These are phyloP conservation scores for Grosmannia serpens DNA, from an alignment of 2,329 filamentous ascomycete species.

Conservation along the genomic window DNA sequence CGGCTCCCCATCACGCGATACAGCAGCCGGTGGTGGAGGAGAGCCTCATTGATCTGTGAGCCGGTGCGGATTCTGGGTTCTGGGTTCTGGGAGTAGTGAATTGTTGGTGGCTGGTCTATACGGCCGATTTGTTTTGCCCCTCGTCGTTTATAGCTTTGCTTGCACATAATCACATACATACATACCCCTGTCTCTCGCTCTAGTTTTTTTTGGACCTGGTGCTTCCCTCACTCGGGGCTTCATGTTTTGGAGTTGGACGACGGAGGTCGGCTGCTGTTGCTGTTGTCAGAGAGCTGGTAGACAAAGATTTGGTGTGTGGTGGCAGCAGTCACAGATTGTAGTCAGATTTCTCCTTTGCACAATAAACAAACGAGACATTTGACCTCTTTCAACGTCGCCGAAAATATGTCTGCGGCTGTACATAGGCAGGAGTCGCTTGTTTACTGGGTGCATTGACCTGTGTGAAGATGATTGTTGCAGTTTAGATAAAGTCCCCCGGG, in stretches of 20 bases:
- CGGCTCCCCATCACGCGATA: conserved; percentile 51
- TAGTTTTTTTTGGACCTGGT: background rate
- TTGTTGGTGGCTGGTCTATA: background rate
- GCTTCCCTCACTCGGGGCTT: background rate
- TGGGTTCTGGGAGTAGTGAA: background rate
- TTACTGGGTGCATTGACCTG: no score
- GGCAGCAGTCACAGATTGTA: background rate
- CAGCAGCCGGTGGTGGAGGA: conserved; percentile 55
- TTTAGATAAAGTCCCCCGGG: no score
- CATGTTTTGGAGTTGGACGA: background rate
- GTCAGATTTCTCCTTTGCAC: no score
- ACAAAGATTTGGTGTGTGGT: background rate
- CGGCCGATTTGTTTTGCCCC: background rate
- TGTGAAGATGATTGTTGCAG: no score
- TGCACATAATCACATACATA: background rate
- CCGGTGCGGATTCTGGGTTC: background rate
- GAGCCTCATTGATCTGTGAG: conserved; percentile 60
- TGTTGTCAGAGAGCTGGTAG: background rate
- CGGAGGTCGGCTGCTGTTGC: background rate
- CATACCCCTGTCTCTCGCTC: background rate
- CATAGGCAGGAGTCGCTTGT: no score
- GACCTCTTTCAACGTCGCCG: background rate
- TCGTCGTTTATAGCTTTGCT: background rate
- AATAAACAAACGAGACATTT: background rate
- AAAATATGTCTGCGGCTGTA: no score